Evolutionary conservation across 2,329 filamentous ascomycete species (phyloP).

Genomic region (Plenodomus tracheiphilus): DNA sequence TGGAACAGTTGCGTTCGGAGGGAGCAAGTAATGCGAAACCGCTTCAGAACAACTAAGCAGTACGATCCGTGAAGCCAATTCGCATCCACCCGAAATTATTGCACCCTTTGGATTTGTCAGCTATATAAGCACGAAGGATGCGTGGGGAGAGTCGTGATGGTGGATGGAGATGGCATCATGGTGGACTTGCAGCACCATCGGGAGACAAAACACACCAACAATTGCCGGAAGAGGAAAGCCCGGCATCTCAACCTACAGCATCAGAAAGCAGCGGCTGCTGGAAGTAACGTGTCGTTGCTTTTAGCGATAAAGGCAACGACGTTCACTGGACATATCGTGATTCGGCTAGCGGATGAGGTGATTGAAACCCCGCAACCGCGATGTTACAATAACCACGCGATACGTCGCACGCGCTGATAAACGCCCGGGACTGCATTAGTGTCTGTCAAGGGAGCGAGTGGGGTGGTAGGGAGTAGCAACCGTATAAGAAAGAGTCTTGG

Average conservation of each 20-base stretch:
- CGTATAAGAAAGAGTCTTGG: conserved; percentile 17
- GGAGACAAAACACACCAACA: neutral
- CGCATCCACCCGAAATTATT: too few relatives aligned
- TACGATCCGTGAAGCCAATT: too few relatives aligned
- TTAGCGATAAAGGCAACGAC: conserved; percentile 24
- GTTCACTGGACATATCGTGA: conserved; percentile 35
- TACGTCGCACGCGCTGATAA: neutral
- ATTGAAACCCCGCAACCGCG: conserved; percentile 42
- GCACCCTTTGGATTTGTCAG: conserved; percentile 9
- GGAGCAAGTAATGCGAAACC: too few relatives aligned
- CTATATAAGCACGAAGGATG: neutral
- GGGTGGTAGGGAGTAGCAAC: conserved; percentile 1
- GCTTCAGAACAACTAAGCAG: too few relatives aligned
- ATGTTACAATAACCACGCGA: conserved; percentile 12
- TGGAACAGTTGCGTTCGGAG: too few relatives aligned
- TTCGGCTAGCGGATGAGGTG: conserved; percentile 38
- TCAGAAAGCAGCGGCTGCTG: neutral
- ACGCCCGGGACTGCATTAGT: conserved; percentile 15
- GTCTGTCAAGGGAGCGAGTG: conserved; percentile 4
- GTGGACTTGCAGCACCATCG: neutral
- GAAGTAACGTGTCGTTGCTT: conserved; percentile 2
- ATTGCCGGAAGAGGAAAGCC: too few relatives aligned
- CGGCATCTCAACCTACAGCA: neutral
- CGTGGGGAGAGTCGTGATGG: conserved; percentile 8
- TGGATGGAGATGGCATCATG: conserved; percentile 29